Conservation (phyloP, 352 stramenopile genomes). For the Elongisporangium anandrum region DNA sequence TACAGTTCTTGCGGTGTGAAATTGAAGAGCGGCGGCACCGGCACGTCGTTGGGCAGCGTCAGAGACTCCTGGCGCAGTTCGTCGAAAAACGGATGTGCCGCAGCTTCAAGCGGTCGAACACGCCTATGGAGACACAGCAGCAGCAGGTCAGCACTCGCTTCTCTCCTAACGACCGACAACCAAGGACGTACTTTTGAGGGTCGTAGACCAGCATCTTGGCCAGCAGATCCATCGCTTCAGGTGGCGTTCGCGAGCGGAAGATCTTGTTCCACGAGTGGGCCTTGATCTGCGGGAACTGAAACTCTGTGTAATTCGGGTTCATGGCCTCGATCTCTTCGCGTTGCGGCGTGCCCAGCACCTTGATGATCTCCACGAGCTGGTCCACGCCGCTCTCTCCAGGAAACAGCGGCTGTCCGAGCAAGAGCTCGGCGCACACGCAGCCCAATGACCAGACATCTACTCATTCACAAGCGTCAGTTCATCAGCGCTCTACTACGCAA, state of each 20-base stretch:
- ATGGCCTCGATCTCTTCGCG: slow-evolving; percentile 98
- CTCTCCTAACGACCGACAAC: no score
- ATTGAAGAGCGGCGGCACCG: slow-evolving; percentile 90
- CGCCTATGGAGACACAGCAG: slow-evolving; percentile 33
- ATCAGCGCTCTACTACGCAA: slow-evolving; percentile 14
- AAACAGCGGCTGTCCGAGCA: slow-evolving; percentile 98
- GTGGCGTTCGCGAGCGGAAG: slow-evolving; percentile 92
- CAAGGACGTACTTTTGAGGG: slow-evolving; percentile 82
- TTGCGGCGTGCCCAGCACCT: slow-evolving; percentile 97
- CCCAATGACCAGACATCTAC: slow-evolving; percentile 95
- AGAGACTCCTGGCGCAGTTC: slow-evolving; percentile 90
- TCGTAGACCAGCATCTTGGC: slow-evolving; percentile 97
- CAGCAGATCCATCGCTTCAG: slow-evolving; percentile 97
- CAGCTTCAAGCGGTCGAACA: slow-evolving; percentile 78
- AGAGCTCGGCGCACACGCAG: slow-evolving; percentile 97
- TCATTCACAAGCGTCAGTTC: slow-evolving; percentile 20
- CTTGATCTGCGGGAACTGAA: slow-evolving; percentile 99
- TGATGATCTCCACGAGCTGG: slow-evolving; percentile 99
- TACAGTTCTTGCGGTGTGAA: slow-evolving; percentile 89
- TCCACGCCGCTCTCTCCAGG: slow-evolving; percentile 98
- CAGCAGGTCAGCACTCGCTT: slow-evolving; percentile 7
- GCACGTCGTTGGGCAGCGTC: slow-evolving; percentile 82
- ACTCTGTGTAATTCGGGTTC: slow-evolving; percentile 99
- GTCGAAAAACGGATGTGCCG: slow-evolving; percentile 97
- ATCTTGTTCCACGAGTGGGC: slow-evolving; percentile 98